Evolutionary conservation across 331 rosid genomes (phyloP).

Genomic region (Spiraea crenata): DNA sequence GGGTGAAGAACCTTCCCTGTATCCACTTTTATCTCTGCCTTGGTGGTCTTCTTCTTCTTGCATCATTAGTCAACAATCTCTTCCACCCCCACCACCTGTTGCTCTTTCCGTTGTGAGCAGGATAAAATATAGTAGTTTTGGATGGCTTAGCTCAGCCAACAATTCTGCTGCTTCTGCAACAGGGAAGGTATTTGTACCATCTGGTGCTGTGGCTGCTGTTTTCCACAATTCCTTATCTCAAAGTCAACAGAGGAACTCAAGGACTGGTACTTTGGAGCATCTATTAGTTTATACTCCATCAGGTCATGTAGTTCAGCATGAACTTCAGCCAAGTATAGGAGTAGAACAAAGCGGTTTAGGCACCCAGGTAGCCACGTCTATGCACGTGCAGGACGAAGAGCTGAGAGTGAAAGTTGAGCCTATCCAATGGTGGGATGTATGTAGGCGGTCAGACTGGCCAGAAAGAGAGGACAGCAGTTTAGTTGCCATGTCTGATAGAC

Average conservation of each 20-base stretch:
- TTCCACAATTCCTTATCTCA: conserved; percentile 72
- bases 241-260: conserved; percentile 46
- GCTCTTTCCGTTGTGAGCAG: conserved; percentile 85
- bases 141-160: conserved; percentile 83
- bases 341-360: conserved; percentile 47
- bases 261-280: conserved; percentile 63
- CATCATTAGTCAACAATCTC: conserved; percentile 50
- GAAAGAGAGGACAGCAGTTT: conserved; percentile 62
- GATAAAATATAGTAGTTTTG: conserved; percentile 83
- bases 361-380: conserved; percentile 47
- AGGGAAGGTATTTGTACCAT: conserved; percentile 86
- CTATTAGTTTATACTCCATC: conserved; percentile 83
- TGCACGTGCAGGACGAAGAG: conserved; percentile 70
- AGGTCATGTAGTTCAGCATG: conserved; percentile 91
- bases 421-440: conserved; percentile 94
- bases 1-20: conserved; percentile 64
- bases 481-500: conserved; percentile 46
- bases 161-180: conserved; percentile 52
- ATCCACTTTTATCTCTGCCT: conserved; percentile 68
- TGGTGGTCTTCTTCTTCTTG: conserved; percentile 82
- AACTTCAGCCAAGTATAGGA: conserved; percentile 70
- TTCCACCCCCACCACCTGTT: conserved; percentile 71
- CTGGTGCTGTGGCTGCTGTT: conserved; percentile 88
- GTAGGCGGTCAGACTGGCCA: conserved; percentile 84
- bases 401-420: conserved; percentile 88